These are phyloP conservation scores for Coniochaeta prunicola DNA, from an alignment of 2,329 filamentous ascomycete species.

Conservation along the genomic window DNA sequence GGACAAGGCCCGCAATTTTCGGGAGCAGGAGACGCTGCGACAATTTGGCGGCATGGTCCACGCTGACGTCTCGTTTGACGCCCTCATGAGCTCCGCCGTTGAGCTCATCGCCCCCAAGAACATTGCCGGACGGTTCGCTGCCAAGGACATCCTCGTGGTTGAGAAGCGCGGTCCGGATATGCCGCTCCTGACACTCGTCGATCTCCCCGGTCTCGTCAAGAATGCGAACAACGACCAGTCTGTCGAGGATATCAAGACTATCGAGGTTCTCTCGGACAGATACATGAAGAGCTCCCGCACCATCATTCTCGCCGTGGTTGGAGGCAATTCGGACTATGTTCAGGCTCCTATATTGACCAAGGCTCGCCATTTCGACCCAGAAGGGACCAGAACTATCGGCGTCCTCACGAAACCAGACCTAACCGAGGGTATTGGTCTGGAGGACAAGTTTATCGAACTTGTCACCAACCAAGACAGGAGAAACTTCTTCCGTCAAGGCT, in stretches of 20 bases:
- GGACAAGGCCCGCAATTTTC: conserved; percentile 36
- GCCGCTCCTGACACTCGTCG: conserved; percentile 53
- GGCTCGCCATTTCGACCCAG: conserved; percentile 41
- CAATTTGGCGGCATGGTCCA: conserved; percentile 41
- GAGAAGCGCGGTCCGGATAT: conserved; percentile 52
- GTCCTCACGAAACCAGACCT: conserved; percentile 47
- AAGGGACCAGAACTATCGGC: conserved; percentile 40
- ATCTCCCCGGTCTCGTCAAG: conserved; percentile 51
- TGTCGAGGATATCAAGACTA: conserved; percentile 42
- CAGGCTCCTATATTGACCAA: conserved; percentile 45
- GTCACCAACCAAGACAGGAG: conserved; percentile 41
- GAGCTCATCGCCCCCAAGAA: conserved; percentile 43
- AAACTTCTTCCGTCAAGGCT: conserved; percentile 44
- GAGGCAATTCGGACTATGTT: conserved; percentile 47
- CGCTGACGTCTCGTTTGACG: conserved; percentile 37
- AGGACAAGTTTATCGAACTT: conserved; percentile 47
- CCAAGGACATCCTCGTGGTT: conserved; percentile 47
- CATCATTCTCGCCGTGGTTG: conserved; percentile 48
- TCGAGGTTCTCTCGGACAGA: conserved; percentile 41
- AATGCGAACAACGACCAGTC: conserved; percentile 47
- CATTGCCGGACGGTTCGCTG: conserved; percentile 42
- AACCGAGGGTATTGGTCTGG: conserved; percentile 43
- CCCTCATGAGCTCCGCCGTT: conserved; percentile 42
- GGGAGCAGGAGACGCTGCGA: conserved; percentile 38
- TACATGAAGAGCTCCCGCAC: conserved; percentile 51